These are phyloP conservation scores for Trebouxia gelatinosa DNA, from an alignment of 163 green algal species.

Conservation along the genomic window DNA sequence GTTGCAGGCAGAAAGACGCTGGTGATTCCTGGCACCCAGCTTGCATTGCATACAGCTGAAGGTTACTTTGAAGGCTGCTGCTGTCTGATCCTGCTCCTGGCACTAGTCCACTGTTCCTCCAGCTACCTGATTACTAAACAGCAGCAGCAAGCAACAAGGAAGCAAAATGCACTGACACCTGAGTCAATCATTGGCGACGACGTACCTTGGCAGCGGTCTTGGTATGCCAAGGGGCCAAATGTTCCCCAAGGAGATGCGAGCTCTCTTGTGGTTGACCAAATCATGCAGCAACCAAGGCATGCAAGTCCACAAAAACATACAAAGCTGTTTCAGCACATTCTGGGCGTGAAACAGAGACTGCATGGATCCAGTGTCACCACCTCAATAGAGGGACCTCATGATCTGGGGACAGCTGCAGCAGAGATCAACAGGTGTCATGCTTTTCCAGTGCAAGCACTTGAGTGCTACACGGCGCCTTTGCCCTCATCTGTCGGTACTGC, in stretches of 20 bases:
- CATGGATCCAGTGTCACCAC: neutral
- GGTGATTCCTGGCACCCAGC: neutral
- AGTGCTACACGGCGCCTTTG: no score
- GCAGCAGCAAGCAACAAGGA: neutral
- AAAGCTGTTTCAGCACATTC: neutral
- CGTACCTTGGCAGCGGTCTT: neutral
- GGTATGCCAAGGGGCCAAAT: no score
- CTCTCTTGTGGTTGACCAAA: neutral
- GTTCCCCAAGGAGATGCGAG: slow-evolving; percentile 10
- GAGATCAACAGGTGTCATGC: slow-evolving; percentile 20
- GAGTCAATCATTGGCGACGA: neutral
- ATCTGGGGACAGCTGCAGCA: slow-evolving; percentile 16
- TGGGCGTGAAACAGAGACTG: neutral
- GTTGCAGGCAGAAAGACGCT: slow-evolving; percentile 1
- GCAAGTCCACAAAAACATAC: neutral
- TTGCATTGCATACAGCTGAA: neutral
- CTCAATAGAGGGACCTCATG: neutral
- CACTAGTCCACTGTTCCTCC: neutral
- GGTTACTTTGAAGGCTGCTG: no score
- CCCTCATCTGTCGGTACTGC: no score
- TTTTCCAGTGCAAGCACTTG: no score
- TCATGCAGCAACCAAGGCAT: neutral
- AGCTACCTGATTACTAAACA: neutral
- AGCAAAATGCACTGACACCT: neutral
- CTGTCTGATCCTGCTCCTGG: neutral